phyloP scores from a whole-genome alignment of 495 filamentous ascomycete species.

The Usnea hakonensis region DNA sequence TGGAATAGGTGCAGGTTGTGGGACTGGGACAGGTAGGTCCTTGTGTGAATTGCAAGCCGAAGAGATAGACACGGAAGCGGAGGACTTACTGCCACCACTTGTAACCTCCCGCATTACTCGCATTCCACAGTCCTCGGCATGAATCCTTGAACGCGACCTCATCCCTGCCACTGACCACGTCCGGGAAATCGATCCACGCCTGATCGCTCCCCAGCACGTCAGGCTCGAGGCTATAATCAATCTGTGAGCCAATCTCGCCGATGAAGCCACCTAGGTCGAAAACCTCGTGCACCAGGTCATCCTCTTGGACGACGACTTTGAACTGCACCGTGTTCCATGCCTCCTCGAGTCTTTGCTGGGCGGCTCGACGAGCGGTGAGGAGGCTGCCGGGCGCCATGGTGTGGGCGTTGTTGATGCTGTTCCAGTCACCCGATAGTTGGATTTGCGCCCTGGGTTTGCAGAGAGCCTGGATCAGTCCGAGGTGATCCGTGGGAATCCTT shows the following conservation, averaged over 20 bases:
- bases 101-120: slow-evolving; percentile 18
- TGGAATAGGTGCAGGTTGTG: not conserved
- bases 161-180: slow-evolving; percentile 37
- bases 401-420: slow-evolving; percentile 26
- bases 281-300: slow-evolving; percentile 35
- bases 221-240: slow-evolving; percentile 51
- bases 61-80: not conserved
- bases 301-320: slow-evolving; percentile 48
- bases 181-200: slow-evolving; percentile 46
- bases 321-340: slow-evolving; percentile 46
- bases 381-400: slow-evolving; percentile 37
- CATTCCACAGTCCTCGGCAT: slow-evolving; percentile 52
- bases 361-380: slow-evolving; percentile 43
- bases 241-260: slow-evolving; percentile 46
- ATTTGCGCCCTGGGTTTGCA: slow-evolving; percentile 54
- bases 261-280: slow-evolving; percentile 50
- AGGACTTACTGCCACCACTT: slow-evolving; percentile 20
- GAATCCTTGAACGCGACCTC: slow-evolving; percentile 33
- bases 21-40: too few species aligned
- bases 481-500: slow-evolving; percentile 65
- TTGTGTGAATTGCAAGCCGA: too few species aligned
- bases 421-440: slow-evolving; percentile 41
- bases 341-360: slow-evolving; percentile 50
- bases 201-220: slow-evolving; percentile 51
- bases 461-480: slow-evolving; percentile 62